phyloP scores from a whole-genome alignment of 2,329 filamentous ascomycete species.

The Arthrobotrys sphaeroides region DNA sequence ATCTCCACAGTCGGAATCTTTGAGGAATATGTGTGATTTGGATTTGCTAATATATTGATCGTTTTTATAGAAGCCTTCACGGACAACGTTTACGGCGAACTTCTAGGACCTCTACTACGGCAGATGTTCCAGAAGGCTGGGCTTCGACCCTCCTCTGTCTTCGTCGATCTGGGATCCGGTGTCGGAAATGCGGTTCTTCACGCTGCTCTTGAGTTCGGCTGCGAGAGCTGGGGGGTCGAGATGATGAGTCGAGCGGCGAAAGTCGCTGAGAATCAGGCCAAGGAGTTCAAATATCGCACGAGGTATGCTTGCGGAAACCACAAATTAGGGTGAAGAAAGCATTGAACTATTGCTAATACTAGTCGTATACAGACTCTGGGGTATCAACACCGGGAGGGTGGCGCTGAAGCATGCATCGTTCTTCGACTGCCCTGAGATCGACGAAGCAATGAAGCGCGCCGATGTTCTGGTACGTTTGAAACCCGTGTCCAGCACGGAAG shows the following conservation, averaged over 20 bases:
- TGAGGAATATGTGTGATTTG: not conserved
- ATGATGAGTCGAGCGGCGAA: slow-evolving; percentile 91
- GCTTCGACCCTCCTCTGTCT: slow-evolving; percentile 83
- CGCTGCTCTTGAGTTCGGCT: slow-evolving; percentile 89
- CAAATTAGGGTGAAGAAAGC: not conserved
- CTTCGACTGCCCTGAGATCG: slow-evolving; percentile 75
- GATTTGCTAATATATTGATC: not conserved
- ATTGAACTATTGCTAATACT: not conserved
- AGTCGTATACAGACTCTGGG: slow-evolving; percentile 74
- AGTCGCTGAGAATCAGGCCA: slow-evolving; percentile 79
- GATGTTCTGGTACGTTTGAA: slow-evolving; percentile 74
- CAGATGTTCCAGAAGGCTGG: slow-evolving; percentile 79
- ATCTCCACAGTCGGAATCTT: not conserved
- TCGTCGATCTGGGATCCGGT: slow-evolving; percentile 93
- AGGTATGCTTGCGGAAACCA: slow-evolving; percentile 14
- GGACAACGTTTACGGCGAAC: slow-evolving; percentile 93
- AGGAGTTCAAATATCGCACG: slow-evolving; percentile 85
- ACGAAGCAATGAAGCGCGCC: slow-evolving; percentile 78
- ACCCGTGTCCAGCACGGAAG: no score
- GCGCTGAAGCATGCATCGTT: slow-evolving; percentile 86
- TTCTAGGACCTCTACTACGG: slow-evolving; percentile 83
- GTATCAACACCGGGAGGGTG: slow-evolving; percentile 80
- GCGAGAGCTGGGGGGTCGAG: slow-evolving; percentile 95
- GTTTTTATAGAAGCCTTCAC: slow-evolving; percentile 71
- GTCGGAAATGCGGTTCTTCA: slow-evolving; percentile 96